Base-by-base conservation (phyloP, 805 yeast genomes). In the Monosporozyma servazzii region DNA sequence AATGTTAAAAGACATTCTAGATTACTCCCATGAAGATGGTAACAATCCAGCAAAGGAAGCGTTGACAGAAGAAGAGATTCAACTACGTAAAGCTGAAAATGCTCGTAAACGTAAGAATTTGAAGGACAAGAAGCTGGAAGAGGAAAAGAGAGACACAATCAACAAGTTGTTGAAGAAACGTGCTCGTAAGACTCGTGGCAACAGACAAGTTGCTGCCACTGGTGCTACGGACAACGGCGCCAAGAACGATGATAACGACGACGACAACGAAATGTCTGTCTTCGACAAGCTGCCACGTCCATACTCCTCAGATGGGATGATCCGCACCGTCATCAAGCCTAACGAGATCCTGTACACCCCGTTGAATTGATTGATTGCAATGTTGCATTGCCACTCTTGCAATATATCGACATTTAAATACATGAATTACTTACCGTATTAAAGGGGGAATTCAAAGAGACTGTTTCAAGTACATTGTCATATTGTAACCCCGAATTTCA, bases 111-210 rank as follows among this genome's bases (percentile, higher is more conserved):
- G 99, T 57, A 86, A 86, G 66, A 90, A 91, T 63, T 77, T 88
- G 60, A 82, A 84, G 58, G 89, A 84, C 60, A 84, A 84, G 69
- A 81, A 84, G 56, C 70, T 88, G 41, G 97, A 90, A 62, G 96
- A 88, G 66, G 98, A 93, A 67, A 93, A 93, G 65, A 79, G 83
- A 62, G 97, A 91, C 56, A 90, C 97, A 0, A 75, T 91, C 56
- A 91, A 91, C 66, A 88, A 87, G 65, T 72, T 91, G 56, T 73
- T 91, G 56, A 84, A 87, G 68, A 81, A 90, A 66, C 77, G 96
- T 56, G 96, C 96, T 0, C 81, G 80, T 47, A 85, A 85, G 63
- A 78, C 81, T 0, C 72, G 85, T 56, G 78, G n/a, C n/a, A n/a
- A n/a, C n/a, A n/a, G n/a, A n/a, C n/a, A n/a, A n/a, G n/a, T n/a